These are phyloP conservation scores for Solanum sejunctum DNA, from an alignment of 257 asterid species.

Conservation along the genomic window DNA sequence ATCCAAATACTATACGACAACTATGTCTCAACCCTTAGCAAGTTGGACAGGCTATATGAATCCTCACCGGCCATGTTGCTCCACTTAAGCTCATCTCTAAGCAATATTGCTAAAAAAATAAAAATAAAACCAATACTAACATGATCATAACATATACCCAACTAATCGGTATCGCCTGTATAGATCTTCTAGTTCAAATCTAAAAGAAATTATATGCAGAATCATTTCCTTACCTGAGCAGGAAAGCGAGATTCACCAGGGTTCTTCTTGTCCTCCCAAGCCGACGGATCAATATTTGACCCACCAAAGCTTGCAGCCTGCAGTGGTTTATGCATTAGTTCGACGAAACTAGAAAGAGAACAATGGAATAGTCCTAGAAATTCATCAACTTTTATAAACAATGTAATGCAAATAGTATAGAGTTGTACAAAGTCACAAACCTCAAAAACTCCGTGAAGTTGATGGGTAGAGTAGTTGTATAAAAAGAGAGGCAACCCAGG, in stretches of 20 bases:
- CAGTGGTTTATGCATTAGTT: neutral
- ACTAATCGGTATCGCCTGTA: neutral
- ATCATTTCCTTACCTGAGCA: slow-evolving; percentile 54
- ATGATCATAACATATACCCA: neutral
- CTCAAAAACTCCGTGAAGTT: slow-evolving; percentile 94
- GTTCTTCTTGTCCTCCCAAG: slow-evolving; percentile 98
- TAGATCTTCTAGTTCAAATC: neutral
- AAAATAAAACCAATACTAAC: neutral
- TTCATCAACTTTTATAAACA: neutral
- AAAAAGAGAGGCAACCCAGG: slow-evolving; percentile 90
- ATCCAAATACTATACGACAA: neutral
- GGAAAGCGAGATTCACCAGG: slow-evolving; percentile 91
- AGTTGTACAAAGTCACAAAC: slow-evolving; percentile 20
- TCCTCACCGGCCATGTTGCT: neutral
- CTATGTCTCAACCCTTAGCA: neutral
- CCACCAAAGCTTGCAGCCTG: slow-evolving; percentile 99
- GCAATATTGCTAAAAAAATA: too few relatives aligned
- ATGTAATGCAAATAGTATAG: neutral
- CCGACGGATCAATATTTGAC: slow-evolving; percentile 79
- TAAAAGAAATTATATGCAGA: neutral
- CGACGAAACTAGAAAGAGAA: neutral
- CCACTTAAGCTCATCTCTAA: neutral
- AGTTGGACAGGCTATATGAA: neutral
- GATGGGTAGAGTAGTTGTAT: slow-evolving; percentile 87
- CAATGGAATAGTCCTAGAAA: neutral